phyloP scores from a whole-genome alignment of 2,329 filamentous ascomycete genomes.

The Gaeumannomyces sp. region DNA sequence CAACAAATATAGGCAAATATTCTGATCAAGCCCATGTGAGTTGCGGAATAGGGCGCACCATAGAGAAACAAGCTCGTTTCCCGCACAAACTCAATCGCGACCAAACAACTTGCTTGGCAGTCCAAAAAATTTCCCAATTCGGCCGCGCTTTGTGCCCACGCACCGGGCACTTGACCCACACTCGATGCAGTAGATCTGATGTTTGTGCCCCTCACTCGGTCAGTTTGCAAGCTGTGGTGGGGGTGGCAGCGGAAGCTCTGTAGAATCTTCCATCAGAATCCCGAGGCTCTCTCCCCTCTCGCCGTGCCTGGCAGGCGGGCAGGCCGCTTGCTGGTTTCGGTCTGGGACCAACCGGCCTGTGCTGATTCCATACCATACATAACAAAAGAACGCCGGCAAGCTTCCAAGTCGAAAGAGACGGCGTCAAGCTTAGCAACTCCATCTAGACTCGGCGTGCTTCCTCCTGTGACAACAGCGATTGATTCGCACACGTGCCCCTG shows the following conservation, averaged over 20 bases:
- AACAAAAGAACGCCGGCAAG: background rate
- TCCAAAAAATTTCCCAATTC: background rate
- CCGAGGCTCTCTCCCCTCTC: background rate
- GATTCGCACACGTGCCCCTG: background rate
- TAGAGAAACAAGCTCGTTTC: no score
- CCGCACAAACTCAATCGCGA: background rate
- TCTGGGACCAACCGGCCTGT: background rate
- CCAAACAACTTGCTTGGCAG: background rate
- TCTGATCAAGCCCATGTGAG: no score
- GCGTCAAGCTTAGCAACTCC: no score
- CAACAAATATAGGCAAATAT: background rate
- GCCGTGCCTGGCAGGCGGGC: background rate
- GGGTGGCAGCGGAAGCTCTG: background rate
- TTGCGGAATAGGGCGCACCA: no score
- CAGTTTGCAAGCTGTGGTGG: background rate
- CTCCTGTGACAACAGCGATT: background rate
- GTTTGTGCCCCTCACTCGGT: background rate
- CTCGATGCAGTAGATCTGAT: background rate
- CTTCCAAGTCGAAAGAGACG: background rate
- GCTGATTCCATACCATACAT: background rate
- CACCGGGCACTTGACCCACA: background rate
- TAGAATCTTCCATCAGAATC: constrained; percentile 6
- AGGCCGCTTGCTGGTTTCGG: background rate
- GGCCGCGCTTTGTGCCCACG: background rate
- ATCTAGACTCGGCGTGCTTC: background rate